phyloP scores from a whole-genome alignment of 2,329 filamentous ascomycete genomes.

The Diplodia corticola region DNA sequence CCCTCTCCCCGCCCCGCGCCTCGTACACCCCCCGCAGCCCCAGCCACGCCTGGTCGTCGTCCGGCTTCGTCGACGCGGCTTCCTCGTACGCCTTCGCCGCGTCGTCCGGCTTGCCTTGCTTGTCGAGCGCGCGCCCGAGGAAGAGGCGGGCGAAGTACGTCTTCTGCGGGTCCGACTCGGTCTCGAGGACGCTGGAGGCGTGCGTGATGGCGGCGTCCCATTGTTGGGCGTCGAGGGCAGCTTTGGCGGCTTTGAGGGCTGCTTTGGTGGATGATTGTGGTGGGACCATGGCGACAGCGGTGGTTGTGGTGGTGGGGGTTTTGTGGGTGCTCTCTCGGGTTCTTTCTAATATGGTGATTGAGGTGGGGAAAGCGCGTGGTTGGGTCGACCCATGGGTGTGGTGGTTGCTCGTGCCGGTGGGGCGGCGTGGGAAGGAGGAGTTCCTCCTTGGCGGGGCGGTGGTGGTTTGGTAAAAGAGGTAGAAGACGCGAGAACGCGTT shows the following conservation, averaged over 20 bases:
- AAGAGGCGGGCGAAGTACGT: constrained; percentile 86
- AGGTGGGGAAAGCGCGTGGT: not conserved
- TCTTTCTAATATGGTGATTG: not conserved
- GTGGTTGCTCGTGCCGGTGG: not conserved
- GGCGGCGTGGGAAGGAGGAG: not conserved
- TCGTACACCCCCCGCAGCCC: constrained; percentile 85
- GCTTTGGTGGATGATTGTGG: constrained; percentile 56
- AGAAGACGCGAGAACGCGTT: constrained; percentile 16
- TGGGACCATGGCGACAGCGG: too few relatives aligned
- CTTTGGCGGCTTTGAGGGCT: constrained; percentile 77
- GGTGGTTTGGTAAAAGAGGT: not conserved
- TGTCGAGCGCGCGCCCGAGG: constrained; percentile 80
- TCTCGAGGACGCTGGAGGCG: constrained; percentile 67
- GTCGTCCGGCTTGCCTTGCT: constrained; percentile 67
- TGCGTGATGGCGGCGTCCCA: constrained; percentile 74
- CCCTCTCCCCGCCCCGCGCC: constrained; percentile 66
- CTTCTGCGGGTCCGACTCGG: constrained; percentile 70
- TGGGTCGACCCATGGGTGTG: not conserved
- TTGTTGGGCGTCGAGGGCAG: constrained; percentile 74
- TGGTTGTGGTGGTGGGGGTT: not conserved
- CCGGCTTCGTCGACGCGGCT: constrained; percentile 69
- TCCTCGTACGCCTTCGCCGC: constrained; percentile 74
- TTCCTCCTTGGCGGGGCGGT: not conserved
- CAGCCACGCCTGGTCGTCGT: constrained; percentile 86
- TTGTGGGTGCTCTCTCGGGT: not conserved